Percentiles rank a stretch among this genome's conserved stretches.
phyloP scores from a whole-genome alignment of 2,329 filamentous ascomycete species.

The Sclerotinia sclerotiorum region DNA sequence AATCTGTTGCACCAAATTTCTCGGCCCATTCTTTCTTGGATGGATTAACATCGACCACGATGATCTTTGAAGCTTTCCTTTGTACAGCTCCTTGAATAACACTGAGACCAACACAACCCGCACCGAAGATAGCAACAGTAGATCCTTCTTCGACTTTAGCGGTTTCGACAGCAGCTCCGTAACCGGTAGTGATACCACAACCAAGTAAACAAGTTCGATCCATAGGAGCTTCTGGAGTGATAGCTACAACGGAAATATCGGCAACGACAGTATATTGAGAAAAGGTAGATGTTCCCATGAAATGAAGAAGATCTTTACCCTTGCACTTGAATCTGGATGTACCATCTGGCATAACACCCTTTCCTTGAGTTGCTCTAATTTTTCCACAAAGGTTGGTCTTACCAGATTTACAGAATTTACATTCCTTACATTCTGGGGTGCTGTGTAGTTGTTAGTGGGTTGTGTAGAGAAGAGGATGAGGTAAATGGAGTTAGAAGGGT shows the following conservation, averaged over 20 bases:
- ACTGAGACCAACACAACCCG: slow-evolving; percentile 90
- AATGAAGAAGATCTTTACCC: slow-evolving; percentile 93
- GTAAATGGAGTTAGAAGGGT: neutral
- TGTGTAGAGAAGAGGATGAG: neutral
- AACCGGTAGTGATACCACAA: slow-evolving; percentile 97
- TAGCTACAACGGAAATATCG: slow-evolving; percentile 95
- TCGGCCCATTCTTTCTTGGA: slow-evolving; percentile 85
- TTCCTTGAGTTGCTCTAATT: slow-evolving; percentile 95
- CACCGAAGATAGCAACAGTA: slow-evolving; percentile 90
- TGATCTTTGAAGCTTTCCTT: slow-evolving; percentile 49
- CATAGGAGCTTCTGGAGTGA: slow-evolving; percentile 87
- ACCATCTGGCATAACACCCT: slow-evolving; percentile 95
- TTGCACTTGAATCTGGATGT: slow-evolving; percentile 93
- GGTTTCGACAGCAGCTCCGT: slow-evolving; percentile 91
- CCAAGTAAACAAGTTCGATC: slow-evolving; percentile 94
- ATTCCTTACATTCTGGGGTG: slow-evolving; percentile 94
- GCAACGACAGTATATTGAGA: slow-evolving; percentile 98
- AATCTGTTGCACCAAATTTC: slow-evolving; percentile 96
- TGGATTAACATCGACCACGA: slow-evolving; percentile 78
- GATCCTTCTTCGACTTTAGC: slow-evolving; percentile 88
- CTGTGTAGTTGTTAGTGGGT: slow-evolving; percentile 47
- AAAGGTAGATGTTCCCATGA: slow-evolving; percentile 99
- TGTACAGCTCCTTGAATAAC: slow-evolving; percentile 90
- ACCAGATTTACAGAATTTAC: slow-evolving; percentile 99
- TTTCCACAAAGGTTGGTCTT: slow-evolving; percentile 99